Base-by-base conservation (phyloP, 345 rosid species). In the Eucalyptus sideroxylon region DNA sequence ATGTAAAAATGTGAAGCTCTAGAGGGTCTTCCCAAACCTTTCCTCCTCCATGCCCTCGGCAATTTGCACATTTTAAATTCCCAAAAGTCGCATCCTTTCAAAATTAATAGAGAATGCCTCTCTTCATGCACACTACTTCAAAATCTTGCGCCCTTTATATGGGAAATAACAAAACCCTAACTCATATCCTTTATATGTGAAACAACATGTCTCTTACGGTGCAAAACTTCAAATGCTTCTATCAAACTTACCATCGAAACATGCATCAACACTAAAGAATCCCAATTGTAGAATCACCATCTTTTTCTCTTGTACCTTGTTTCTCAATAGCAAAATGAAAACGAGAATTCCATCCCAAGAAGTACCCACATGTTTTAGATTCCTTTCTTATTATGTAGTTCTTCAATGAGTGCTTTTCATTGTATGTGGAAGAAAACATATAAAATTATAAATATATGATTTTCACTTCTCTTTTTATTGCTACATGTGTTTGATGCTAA, bases 121-220 rank as follows among this genome's bases (percentile, higher is more conserved):
- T 55, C 10, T 55, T 50, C 19, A 50, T 51, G 21, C 17, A 51
- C 8, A 51, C 23, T 0, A 51, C 56, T 51, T 51, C 23, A 51
- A 17, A 51, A 51, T 51, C 21, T 0, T 2, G 0, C 6, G 9
- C 23, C 56, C 9, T 16, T 51, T 53, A 3, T 17, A 7, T 17
- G 56, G 56, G 56, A 53, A 53, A 53, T 17, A 53, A 53, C 9
- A 53, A 51, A 53, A 50, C 53, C 53, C 9, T 53, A 53, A 53
- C 56, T 53, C 56, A 53, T 17, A 17, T 3, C 56, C 56, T 17
- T 53, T 53, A 9, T 56, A 56, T 2, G 62, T 56, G 62, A 56
- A 56, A 24, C 60, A 21, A 55, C 62, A 24, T 10, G 24, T 17
- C 30, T 24, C 2, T 56, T 9, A 56, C 0, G 1, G 13, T 11